phyloP scores from a whole-genome alignment of 2,329 filamentous ascomycete species.

The Nothopassalora personata region DNA sequence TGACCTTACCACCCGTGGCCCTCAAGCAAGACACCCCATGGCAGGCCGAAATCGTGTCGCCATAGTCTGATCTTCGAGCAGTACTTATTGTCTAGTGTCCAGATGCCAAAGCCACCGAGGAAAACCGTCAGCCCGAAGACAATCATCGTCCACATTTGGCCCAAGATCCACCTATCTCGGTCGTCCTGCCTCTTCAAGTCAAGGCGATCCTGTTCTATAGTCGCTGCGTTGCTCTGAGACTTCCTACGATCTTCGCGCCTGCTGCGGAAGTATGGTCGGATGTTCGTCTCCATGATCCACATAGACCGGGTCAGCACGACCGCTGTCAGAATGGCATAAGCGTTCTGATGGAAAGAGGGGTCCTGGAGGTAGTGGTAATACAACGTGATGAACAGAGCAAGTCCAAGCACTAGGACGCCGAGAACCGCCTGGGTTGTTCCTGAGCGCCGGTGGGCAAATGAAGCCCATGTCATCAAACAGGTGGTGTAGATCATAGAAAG shows the following conservation, averaged over 20 bases:
- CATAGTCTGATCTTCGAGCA: slow-evolving; percentile 61
- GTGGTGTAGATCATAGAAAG: slow-evolving; percentile 69
- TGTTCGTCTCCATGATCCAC: slow-evolving; percentile 67
- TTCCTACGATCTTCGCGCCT: slow-evolving; percentile 36
- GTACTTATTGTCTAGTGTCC: slow-evolving; percentile 74
- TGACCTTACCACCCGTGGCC: slow-evolving; percentile 50
- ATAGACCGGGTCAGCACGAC: slow-evolving; percentile 67
- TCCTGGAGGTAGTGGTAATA: slow-evolving; percentile 79
- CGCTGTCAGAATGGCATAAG: slow-evolving; percentile 67
- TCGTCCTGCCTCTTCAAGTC: slow-evolving; percentile 47
- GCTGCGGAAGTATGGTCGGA: slow-evolving; percentile 52
- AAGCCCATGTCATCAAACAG: slow-evolving; percentile 65
- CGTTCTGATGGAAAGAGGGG: slow-evolving; percentile 75
- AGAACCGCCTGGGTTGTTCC: slow-evolving; percentile 48
- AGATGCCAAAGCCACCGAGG: slow-evolving; percentile 67
- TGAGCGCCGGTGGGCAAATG: slow-evolving; percentile 65
- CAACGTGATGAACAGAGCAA: slow-evolving; percentile 63
- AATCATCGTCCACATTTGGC: slow-evolving; percentile 73
- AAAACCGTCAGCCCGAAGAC: slow-evolving; percentile 64
- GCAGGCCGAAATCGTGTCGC: slow-evolving; percentile 65
- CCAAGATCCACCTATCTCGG: slow-evolving; percentile 54
- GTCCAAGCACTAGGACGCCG: slow-evolving; percentile 50
- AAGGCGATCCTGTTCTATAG: slow-evolving; percentile 27
- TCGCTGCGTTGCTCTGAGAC: slow-evolving; percentile 22
- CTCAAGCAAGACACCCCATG: slow-evolving; percentile 72